Evolutionary conservation across 306 rosid species (phyloP).

Genomic region (Cicer pinnatifidum): DNA sequence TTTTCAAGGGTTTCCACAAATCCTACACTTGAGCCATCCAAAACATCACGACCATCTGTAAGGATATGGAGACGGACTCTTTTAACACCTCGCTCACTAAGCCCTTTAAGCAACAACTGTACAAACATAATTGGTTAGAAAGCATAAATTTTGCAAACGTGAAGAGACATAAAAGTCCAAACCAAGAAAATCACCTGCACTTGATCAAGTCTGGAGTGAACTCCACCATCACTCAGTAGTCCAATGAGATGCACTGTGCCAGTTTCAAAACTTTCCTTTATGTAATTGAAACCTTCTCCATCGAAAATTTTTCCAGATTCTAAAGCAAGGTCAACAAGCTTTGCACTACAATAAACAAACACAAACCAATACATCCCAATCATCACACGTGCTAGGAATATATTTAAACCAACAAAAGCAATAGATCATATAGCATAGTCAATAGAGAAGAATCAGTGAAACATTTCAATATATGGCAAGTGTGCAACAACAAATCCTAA

Average conservation of each 20-base stretch:
- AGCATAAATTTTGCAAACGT: neutral
- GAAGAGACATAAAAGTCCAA: neutral
- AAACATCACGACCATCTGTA: constrained; percentile 98
- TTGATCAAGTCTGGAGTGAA: constrained; percentile 88
- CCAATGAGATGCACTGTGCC: constrained; percentile 94
- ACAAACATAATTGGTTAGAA: constrained; percentile 33
- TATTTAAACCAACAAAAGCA: constrained; percentile 22
- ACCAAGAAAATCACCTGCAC: constrained; percentile 49
- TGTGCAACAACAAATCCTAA: neutral
- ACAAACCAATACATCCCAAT: constrained; percentile 40
- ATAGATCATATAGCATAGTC: neutral
- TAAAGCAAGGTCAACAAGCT: constrained; percentile 94
- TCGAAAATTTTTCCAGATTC: constrained; percentile 80
- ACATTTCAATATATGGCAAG: constrained; percentile 9
- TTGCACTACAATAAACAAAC: constrained; percentile 59
- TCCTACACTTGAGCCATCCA: constrained; percentile 90
- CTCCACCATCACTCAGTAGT: constrained; percentile 89
- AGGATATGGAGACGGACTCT: constrained; percentile 89
- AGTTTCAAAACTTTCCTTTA: constrained; percentile 65
- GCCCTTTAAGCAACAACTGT: constrained; percentile 93
- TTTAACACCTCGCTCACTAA: constrained; percentile 73
- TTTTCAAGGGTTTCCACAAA: constrained; percentile 85
- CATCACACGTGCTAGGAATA: constrained; percentile 24
- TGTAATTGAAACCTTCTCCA: constrained; percentile 86
- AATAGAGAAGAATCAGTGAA: neutral